Conservation (phyloP, 495 filamentous ascomycete genomes). For the Pseudoneurospora amorphoporcata region DNA sequence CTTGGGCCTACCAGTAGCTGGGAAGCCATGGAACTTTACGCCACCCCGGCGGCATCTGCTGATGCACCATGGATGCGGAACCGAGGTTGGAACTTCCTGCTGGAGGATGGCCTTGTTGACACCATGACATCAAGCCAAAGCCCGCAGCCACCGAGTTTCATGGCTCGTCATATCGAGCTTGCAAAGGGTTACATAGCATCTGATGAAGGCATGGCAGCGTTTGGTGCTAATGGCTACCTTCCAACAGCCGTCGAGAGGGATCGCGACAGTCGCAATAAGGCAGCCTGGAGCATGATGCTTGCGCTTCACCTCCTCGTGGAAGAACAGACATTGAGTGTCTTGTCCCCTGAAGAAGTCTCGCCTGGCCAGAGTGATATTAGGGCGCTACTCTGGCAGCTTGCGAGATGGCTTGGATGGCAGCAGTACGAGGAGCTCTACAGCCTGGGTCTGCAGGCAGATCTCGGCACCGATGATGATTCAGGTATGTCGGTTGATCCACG, state of each 20-base stretch:
- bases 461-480: slow-evolving; percentile 10
- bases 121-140: neutral
- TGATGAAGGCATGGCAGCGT: slow-evolving; percentile 36
- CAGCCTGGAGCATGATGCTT: slow-evolving; percentile 59
- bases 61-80: slow-evolving; percentile 57
- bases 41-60: slow-evolving; percentile 39
- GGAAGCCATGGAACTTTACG: slow-evolving; percentile 26
- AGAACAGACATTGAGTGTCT: slow-evolving; percentile 74
- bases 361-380: slow-evolving; percentile 46
- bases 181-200: slow-evolving; percentile 50
- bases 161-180: slow-evolving; percentile 30
- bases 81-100: slow-evolving; percentile 65
- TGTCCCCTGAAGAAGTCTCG: slow-evolving; percentile 44
- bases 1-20: slow-evolving; percentile 19
- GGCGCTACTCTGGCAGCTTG: slow-evolving; percentile 67
- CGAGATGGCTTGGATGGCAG: slow-evolving; percentile 74
- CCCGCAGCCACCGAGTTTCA: slow-evolving; percentile 22
- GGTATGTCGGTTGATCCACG: slow-evolving; percentile 12
- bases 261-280: slow-evolving; percentile 44
- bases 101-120: slow-evolving; percentile 40
- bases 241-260: slow-evolving; percentile 48
- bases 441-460: slow-evolving; percentile 49
- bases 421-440: slow-evolving; percentile 65
- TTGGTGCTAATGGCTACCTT: slow-evolving; percentile 47
- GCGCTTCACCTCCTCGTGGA: slow-evolving; percentile 77